Evolutionary conservation across 306 rosid species (phyloP).

Genomic region (Cucurbita argyrosperma): DNA sequence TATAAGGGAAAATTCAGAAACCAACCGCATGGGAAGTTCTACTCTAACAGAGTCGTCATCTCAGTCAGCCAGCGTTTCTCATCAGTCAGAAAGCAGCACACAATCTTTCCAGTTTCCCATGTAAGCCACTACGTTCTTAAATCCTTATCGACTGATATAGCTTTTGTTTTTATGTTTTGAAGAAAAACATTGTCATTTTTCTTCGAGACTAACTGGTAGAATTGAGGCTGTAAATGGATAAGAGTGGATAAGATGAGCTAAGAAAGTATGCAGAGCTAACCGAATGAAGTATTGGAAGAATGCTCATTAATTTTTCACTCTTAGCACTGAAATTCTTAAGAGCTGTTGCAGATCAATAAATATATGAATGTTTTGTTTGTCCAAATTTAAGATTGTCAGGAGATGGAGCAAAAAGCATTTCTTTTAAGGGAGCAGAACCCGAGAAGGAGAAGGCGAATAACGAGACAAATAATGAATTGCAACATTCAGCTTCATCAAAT

Average conservation of each 20-base stretch:
- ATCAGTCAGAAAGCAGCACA: constrained; percentile 27
- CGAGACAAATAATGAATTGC: background rate
- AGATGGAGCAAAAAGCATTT: constrained; percentile 19
- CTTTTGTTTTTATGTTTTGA: background rate
- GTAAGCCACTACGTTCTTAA: constrained; percentile 27
- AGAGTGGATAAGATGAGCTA: background rate
- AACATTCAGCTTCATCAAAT: constrained; percentile 1
- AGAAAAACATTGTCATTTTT: background rate
- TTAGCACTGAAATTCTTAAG: background rate
- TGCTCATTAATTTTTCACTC: background rate
- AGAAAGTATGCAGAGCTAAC: background rate
- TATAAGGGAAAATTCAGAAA: constrained; percentile 37
- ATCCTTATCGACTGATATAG: no score
- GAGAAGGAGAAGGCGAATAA: constrained; percentile 18
- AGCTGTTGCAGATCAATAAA: background rate
- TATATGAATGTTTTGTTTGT: background rate
- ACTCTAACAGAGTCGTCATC: background rate
- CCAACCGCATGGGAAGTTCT: background rate
- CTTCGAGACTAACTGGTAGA: background rate
- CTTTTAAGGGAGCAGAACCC: constrained; percentile 11
- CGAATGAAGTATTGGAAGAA: background rate
- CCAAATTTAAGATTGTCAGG: constrained; percentile 33
- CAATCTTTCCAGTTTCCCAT: constrained; percentile 54
- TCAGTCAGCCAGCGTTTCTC: constrained; percentile 17
- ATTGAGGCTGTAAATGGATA: background rate